These are phyloP conservation scores for Trichodelitschia bisporula DNA, from an alignment of 495 filamentous ascomycete species.

Conservation along the genomic window DNA sequence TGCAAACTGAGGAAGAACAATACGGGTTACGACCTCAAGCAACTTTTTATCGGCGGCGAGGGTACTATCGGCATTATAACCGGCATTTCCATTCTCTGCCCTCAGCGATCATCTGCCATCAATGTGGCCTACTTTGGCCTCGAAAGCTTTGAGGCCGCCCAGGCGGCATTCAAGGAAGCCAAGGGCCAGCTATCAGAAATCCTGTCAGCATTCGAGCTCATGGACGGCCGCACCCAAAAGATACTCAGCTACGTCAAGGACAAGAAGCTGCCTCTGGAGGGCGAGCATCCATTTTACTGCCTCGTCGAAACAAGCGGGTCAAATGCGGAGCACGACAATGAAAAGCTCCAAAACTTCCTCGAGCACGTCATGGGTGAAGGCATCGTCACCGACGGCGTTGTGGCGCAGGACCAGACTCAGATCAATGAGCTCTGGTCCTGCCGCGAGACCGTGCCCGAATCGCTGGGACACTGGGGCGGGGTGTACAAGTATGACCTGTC, in stretches of 20 bases:
- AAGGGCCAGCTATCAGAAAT: conserved; percentile 83
- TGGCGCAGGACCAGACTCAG: conserved; percentile 85
- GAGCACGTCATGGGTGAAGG: conserved; percentile 70
- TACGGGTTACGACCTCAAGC: conserved; percentile 92
- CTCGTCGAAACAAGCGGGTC: conserved; percentile 89
- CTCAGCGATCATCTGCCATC: conserved; percentile 29
- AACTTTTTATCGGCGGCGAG: conserved; percentile 87
- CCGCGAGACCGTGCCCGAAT: conserved; percentile 81
- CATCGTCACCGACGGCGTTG: conserved; percentile 63
- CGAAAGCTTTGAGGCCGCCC: conserved; percentile 49
- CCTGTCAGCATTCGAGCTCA: conserved; percentile 89
- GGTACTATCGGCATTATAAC: conserved; percentile 91
- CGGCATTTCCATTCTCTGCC: conserved; percentile 67
- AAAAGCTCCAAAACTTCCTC: conserved; percentile 32
- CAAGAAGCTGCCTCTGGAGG: conserved; percentile 57
- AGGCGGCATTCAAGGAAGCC: conserved; percentile 57
- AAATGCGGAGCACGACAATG: conserved; percentile 69
- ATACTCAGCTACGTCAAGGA: conserved; percentile 49
- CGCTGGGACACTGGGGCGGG: conserved; percentile 69
- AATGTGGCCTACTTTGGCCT: conserved; percentile 14
- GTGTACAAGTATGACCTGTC: conserved; percentile 98
- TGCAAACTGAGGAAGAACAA: conserved; percentile 87
- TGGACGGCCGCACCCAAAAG: conserved; percentile 63
- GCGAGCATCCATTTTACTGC: conserved; percentile 78
- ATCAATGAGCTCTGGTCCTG: conserved; percentile 66